Evolutionary conservation across 352 stramenopile species (phyloP).

Genomic region (Phytophthora sojae): DNA sequence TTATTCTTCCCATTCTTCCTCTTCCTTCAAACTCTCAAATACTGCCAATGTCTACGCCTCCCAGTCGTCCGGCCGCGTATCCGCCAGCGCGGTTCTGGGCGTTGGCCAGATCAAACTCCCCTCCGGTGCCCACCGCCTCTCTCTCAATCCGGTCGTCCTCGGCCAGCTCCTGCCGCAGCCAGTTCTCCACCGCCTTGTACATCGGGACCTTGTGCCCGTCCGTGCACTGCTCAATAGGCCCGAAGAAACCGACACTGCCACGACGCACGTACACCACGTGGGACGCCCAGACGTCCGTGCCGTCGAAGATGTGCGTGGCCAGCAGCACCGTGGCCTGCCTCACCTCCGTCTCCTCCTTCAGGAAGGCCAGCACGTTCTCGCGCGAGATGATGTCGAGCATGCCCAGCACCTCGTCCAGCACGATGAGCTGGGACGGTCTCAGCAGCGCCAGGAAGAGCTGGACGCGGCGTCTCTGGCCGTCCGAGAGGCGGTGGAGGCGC

Average conservation of each 20-base stretch:
- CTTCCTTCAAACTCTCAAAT: constrained; percentile 3
- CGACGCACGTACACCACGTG: constrained; percentile 94
- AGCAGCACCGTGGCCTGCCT: constrained; percentile 75
- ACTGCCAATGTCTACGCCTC: constrained; percentile 59
- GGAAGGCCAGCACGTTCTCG: constrained; percentile 94
- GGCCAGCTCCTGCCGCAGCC: constrained; percentile 92
- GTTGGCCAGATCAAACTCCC: constrained; percentile 65
- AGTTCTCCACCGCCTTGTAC: constrained; percentile 92
- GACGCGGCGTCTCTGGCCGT: constrained; percentile 91
- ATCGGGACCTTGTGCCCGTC: constrained; percentile 85
- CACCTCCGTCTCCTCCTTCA: constrained; percentile 85
- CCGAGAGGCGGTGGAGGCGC: constrained; percentile 85
- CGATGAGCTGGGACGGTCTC: constrained; percentile 95
- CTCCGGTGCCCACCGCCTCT: constrained; percentile 49
- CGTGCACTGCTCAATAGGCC: constrained; percentile 77
- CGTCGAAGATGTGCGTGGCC: constrained; percentile 98
- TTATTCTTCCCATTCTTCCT: no score
- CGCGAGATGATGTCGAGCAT: constrained; percentile 97
- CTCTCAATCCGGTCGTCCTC: constrained; percentile 77
- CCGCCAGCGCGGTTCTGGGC: constrained; percentile 80
- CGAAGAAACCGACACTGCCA: constrained; percentile 65
- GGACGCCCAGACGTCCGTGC: constrained; percentile 95
- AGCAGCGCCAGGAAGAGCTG: constrained; percentile 97
- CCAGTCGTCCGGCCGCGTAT: constrained; percentile 75
- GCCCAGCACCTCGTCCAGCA: constrained; percentile 98